Conservation (phyloP, 2,329 filamentous ascomycete species). For the Rhexocercosporidium sp. region DNA sequence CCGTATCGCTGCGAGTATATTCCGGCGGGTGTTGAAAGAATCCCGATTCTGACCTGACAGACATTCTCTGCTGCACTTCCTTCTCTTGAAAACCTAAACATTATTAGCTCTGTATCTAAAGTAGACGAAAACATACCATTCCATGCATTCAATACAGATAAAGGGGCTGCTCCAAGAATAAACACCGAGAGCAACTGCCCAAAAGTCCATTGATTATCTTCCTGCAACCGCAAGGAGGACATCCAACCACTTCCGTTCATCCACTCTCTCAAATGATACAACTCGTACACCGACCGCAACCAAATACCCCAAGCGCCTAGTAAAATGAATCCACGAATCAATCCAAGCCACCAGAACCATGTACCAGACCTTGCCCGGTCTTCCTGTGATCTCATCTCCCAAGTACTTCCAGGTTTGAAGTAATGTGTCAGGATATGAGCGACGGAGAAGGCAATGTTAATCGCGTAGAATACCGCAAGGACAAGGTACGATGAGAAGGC, state of each 20-base stretch:
- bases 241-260: conserved; percentile 19
- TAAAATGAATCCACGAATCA: neutral
- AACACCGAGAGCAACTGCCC: conserved; percentile 16
- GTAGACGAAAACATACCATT: conserved; percentile 6
- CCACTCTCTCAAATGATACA: conserved; percentile 14
- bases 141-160: conserved; percentile 14
- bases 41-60: neutral
- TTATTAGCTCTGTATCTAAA: neutral
- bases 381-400: neutral
- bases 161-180: conserved; percentile 14
- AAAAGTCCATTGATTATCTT: conserved; percentile 20
- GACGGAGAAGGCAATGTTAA: neutral
- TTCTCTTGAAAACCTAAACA: neutral
- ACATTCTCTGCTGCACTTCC: neutral
- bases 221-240: neutral
- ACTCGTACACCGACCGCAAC: conserved; percentile 15
- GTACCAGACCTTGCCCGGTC: neutral
- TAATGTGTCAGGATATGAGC: neutral
- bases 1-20: neutral
- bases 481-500: neutral
- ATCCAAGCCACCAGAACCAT: neutral
- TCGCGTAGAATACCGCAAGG: neutral
- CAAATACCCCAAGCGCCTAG: conserved; percentile 1
- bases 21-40: neutral
- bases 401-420: neutral